These are phyloP conservation scores for Phytophthora sp. DNA, from an alignment of 352 stramenopile species.

Conservation along the genomic window DNA sequence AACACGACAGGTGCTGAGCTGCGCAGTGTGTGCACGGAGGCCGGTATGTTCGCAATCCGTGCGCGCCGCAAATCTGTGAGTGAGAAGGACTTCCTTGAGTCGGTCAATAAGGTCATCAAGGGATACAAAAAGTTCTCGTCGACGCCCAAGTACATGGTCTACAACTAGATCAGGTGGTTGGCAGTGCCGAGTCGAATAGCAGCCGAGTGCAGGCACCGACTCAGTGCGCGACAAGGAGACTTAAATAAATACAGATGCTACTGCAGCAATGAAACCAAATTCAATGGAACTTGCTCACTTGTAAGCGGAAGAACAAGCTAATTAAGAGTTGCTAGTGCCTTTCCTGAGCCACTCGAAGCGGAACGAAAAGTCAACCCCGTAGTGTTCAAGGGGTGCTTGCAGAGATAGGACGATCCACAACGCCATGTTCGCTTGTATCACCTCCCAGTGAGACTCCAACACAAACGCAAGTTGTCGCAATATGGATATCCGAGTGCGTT, in stretches of 20 bases:
- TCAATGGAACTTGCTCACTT: neutral
- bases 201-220: neutral
- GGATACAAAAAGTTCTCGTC: constrained; percentile 99
- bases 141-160: constrained; percentile 99
- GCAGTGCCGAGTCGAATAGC: constrained; percentile 7
- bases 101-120: constrained; percentile 99
- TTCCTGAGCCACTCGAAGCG: neutral
- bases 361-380: neutral
- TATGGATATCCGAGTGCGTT: neutral
- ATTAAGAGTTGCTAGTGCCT: too few relatives aligned
- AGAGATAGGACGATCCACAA: neutral
- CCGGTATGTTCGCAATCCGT: constrained; percentile 99
- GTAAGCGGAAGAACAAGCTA: too few relatives aligned
- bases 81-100: constrained; percentile 99
- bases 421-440: neutral
- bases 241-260: constrained; percentile 37
- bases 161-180: constrained; percentile 85
- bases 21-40: constrained; percentile 98
- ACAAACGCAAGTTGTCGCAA: neutral
- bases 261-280: constrained; percentile 4
- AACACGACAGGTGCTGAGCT: constrained; percentile 99
- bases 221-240: constrained; percentile 7
- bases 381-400: neutral
- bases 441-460: neutral
- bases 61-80: constrained; percentile 98